Conservation (phyloP, 2,329 filamentous ascomycete species). For the Parastagonospora avenae region DNA sequence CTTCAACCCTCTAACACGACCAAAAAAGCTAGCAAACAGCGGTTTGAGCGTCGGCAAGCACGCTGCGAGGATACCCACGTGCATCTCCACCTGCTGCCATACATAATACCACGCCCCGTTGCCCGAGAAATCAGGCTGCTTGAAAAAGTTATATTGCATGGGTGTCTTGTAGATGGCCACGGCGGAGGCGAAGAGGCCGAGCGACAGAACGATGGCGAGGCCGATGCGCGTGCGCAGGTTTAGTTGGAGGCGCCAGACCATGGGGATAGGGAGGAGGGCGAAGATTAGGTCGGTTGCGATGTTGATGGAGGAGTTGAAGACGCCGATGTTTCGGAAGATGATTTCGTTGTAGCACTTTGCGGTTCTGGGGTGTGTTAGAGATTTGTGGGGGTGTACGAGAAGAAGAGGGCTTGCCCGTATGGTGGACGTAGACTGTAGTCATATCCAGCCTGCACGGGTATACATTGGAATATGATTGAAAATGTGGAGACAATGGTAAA, state of each 20-base stretch:
- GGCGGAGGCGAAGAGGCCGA: constrained; percentile 45
- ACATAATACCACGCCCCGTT: constrained; percentile 33
- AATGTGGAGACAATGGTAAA: constrained; percentile 36
- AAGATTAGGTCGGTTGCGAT: constrained; percentile 49
- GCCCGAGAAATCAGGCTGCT: constrained; percentile 33
- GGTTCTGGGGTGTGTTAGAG: constrained; percentile 6
- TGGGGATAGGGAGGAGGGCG: constrained; percentile 49
- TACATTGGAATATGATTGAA: constrained; percentile 33
- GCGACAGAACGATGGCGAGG: constrained; percentile 38
- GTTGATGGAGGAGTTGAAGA: constrained; percentile 53
- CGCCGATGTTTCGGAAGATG: constrained; percentile 53
- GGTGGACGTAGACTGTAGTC: constrained; percentile 35
- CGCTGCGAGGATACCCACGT: constrained; percentile 38
- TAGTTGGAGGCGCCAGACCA: constrained; percentile 50
- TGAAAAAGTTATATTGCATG: constrained; percentile 36
- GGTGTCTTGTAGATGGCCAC: constrained; percentile 28
- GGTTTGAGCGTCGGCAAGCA: constrained; percentile 37
- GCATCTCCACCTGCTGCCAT: constrained; percentile 32
- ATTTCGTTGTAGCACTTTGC: constrained; percentile 35
- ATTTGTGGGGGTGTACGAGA: neutral
- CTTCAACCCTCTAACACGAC: constrained; percentile 24
- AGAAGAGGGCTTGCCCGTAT: constrained; percentile 10
- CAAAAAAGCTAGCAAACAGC: constrained; percentile 32
- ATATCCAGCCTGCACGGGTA: constrained; percentile 53
- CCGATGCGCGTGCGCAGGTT: constrained; percentile 49